phyloP scores from a whole-genome alignment of 139 green algal genomes.

The Tetradesmus obliquus region DNA sequence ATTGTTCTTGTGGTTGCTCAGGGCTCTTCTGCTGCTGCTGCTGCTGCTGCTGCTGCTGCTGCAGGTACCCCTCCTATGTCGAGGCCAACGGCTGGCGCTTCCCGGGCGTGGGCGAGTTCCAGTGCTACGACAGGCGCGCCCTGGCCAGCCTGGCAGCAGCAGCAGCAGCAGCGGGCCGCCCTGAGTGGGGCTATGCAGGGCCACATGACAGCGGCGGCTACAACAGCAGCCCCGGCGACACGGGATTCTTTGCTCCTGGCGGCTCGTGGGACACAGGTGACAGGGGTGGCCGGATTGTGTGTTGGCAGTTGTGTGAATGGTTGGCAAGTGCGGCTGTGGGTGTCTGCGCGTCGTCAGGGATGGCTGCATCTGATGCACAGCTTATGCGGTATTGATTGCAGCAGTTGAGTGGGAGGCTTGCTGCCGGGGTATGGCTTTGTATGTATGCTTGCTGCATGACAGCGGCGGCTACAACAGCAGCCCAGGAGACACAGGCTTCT shows the following conservation, averaged over 20 bases:
- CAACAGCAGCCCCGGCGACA: conserved; percentile 63
- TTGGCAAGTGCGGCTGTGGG: neutral
- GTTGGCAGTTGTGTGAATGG: no score
- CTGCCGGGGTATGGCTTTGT: conserved; percentile 31
- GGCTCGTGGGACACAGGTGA: conserved; percentile 84
- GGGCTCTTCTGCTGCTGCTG: conserved; percentile 22
- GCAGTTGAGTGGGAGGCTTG: neutral
- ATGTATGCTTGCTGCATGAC: conserved; percentile 56
- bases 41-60: neutral
- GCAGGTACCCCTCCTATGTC: conserved; percentile 82
- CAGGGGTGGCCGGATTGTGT: conserved; percentile 45
- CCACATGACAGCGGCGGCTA: conserved; percentile 74
- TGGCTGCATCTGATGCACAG: conserved; percentile 40
- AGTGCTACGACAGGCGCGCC: conserved; percentile 76
- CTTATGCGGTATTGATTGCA: neutral
- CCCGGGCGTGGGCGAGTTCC: conserved; percentile 90
- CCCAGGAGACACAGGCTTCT: conserved; percentile 69
- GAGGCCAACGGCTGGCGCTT: conserved; percentile 91
- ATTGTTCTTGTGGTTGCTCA: neutral
- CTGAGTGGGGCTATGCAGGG: conserved; percentile 72
- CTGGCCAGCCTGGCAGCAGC: conserved; percentile 62
- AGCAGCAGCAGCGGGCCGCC: conserved; percentile 53
- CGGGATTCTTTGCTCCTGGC: conserved; percentile 65
- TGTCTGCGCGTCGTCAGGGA: neutral
- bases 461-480: conserved; percentile 67